These are phyloP conservation scores for Mycena chlorophos DNA, from an alignment of 768 basidiomycete genomes.

Conservation along the genomic window DNA sequence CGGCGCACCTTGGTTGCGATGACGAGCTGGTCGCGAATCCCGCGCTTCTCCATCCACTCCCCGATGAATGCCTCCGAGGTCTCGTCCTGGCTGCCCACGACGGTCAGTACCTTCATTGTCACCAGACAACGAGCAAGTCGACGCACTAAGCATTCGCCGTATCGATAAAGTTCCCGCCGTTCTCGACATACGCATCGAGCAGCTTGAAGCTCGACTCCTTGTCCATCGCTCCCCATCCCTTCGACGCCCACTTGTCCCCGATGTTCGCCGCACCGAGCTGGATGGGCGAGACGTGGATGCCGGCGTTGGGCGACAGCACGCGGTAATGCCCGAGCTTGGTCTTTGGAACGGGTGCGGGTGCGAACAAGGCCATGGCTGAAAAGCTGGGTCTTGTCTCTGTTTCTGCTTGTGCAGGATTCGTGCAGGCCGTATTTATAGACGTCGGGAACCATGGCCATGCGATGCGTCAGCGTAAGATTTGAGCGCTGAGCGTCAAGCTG, in stretches of 20 bases:
- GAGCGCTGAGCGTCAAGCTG: too few species aligned
- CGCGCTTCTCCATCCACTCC: slow-evolving; percentile 11
- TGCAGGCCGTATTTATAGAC: too few species aligned
- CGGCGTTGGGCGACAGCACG: slow-evolving; percentile 28
- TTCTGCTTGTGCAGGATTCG: too few species aligned
- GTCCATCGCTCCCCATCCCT: slow-evolving; percentile 32
- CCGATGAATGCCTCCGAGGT: not conserved
- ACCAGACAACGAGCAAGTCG: not conserved
- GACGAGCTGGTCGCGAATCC: slow-evolving; percentile 49
- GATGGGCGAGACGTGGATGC: slow-evolving; percentile 38
- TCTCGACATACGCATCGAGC: slow-evolving; percentile 38
- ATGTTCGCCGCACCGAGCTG: slow-evolving; percentile 39
- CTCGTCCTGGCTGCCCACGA: slow-evolving; percentile 1
- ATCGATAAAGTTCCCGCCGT: slow-evolving; percentile 47
- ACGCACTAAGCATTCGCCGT: slow-evolving; percentile 42
- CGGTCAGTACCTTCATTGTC: not conserved
- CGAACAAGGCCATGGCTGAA: not conserved
- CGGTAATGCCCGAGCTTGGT: slow-evolving; percentile 26
- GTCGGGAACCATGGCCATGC: too few species aligned
- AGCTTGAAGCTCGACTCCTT: slow-evolving; percentile 42
- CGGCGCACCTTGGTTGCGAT: slow-evolving; percentile 49
- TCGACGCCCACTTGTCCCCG: slow-evolving; percentile 31
- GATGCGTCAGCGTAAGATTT: too few species aligned
- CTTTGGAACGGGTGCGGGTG: slow-evolving; percentile 22
- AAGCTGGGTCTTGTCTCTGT: too few species aligned